Conservation (phyloP, 2,329 filamentous ascomycete species). For the Colletotrichum chrysophilum region DNA sequence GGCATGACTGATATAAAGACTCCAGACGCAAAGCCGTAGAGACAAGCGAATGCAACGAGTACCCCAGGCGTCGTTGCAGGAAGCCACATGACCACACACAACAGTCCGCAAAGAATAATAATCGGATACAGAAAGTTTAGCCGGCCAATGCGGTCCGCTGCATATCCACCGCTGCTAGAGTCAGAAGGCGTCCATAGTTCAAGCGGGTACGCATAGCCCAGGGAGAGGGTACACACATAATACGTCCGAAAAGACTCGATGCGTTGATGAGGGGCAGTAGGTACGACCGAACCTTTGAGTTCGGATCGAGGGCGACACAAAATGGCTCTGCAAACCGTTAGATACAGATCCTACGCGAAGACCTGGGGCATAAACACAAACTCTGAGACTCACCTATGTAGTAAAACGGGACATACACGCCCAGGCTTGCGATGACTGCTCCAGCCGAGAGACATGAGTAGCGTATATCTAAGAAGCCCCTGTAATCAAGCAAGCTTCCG, state of each 20-base stretch:
- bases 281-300: constrained; percentile 38
- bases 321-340: constrained; percentile 31
- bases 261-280: constrained; percentile 49
- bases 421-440: constrained; percentile 24
- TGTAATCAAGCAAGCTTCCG: constrained; percentile 1
- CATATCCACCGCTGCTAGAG: background rate
- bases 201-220: background rate
- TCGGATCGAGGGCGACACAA: constrained; percentile 39
- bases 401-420: constrained; percentile 40
- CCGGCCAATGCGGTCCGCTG: constrained; percentile 13
- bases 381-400: constrained; percentile 29
- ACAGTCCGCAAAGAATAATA: constrained; percentile 6
- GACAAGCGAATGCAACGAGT: constrained; percentile 5
- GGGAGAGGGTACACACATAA: constrained; percentile 29
- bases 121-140: constrained; percentile 20
- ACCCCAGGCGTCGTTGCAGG: background rate
- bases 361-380: constrained; percentile 34
- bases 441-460: constrained; percentile 2
- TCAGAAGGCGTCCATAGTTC: background rate
- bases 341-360: constrained; percentile 41
- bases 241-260: constrained; percentile 48
- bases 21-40: constrained; percentile 6
- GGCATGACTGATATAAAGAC: background rate
- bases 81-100: constrained; percentile 12
- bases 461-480: constrained; percentile 5